These are phyloP conservation scores for Adansonia digitata DNA, from an alignment of 345 rosid species.

Conservation along the genomic window DNA sequence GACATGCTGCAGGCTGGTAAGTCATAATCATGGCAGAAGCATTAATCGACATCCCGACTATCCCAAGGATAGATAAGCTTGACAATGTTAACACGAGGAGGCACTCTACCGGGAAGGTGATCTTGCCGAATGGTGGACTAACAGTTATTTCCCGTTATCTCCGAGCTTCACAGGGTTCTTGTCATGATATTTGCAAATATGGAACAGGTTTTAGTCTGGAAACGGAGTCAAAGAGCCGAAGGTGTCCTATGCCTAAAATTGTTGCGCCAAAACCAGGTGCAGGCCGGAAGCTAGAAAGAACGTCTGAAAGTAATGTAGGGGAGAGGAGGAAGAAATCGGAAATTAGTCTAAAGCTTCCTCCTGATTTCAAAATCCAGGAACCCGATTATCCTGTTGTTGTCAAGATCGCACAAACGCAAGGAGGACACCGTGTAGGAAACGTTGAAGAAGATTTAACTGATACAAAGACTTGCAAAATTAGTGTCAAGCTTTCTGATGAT, in stretches of 20 bases:
- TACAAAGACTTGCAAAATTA: background rate
- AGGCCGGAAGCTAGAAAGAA: background rate
- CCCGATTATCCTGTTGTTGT: background rate
- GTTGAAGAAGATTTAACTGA: background rate
- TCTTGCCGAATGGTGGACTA: conserved; percentile 22
- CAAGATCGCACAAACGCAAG: background rate
- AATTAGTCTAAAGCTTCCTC: background rate
- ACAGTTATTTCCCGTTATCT: conserved; percentile 56
- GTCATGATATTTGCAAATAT: conserved; percentile 77
- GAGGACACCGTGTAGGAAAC: background rate
- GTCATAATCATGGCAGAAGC: conserved; percentile 29
- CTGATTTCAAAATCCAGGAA: background rate
- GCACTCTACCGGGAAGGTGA: conserved; percentile 39
- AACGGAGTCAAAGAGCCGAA: conserved; percentile 22
- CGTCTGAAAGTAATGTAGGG: background rate
- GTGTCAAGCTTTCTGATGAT: background rate
- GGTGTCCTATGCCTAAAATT: conserved; percentile 22
- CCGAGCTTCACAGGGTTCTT: conserved; percentile 53
- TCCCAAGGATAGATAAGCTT: conserved; percentile 14
- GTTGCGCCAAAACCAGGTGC: background rate
- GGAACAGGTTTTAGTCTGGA: conserved; percentile 37
- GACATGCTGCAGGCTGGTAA: conserved; percentile 20
- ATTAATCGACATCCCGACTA: conserved; percentile 10
- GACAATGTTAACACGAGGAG: conserved; percentile 33
- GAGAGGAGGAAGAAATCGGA: conserved; percentile 7